phyloP scores from a whole-genome alignment of 495 filamentous ascomycete genomes.

The Recurvomyces mirabilis region DNA sequence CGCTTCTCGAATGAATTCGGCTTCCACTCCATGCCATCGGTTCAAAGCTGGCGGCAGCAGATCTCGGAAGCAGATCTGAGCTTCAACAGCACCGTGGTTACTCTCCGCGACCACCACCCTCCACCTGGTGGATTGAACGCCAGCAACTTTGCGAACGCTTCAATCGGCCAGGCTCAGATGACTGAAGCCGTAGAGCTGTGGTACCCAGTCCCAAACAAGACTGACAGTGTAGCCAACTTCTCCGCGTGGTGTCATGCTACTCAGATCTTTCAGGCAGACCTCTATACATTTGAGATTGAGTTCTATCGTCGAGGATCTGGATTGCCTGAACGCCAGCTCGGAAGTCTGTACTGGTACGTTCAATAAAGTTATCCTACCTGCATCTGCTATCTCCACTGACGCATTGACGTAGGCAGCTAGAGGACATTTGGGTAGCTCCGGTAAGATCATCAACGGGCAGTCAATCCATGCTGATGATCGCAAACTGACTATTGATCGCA shows the following conservation, averaged over 20 bases:
- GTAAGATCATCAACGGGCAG: no score
- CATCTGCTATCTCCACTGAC: no score
- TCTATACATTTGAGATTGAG: constrained; percentile 51
- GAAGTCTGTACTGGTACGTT: constrained; percentile 61
- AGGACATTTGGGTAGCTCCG: constrained; percentile 56
- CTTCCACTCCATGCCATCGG: constrained; percentile 54
- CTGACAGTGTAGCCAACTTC: constrained; percentile 50
- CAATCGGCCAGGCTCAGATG: constrained; percentile 51
- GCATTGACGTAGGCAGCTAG: no score
- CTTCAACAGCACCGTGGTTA: constrained; percentile 50
- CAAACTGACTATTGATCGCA: constrained; percentile 40
- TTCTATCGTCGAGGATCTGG: constrained; percentile 56
- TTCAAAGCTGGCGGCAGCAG: constrained; percentile 50
- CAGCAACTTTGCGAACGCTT: constrained; percentile 31
- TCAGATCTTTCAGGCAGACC: constrained; percentile 58
- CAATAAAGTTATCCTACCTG: no score
- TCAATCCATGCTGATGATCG: no score
- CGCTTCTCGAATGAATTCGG: constrained; percentile 61
- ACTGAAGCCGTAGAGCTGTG: constrained; percentile 48
- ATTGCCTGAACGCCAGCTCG: constrained; percentile 48
- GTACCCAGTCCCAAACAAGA: constrained; percentile 51
- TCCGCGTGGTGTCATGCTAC: constrained; percentile 58
- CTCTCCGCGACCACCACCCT: constrained; percentile 57
- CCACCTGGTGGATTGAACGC: constrained; percentile 43
- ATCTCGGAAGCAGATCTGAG: constrained; percentile 39